Evolutionary conservation across 768 basidiomycete genomes (phyloP), one percentile per base, ranked within the genome.

Genomic region (Butyriboletus loyo): DNA sequence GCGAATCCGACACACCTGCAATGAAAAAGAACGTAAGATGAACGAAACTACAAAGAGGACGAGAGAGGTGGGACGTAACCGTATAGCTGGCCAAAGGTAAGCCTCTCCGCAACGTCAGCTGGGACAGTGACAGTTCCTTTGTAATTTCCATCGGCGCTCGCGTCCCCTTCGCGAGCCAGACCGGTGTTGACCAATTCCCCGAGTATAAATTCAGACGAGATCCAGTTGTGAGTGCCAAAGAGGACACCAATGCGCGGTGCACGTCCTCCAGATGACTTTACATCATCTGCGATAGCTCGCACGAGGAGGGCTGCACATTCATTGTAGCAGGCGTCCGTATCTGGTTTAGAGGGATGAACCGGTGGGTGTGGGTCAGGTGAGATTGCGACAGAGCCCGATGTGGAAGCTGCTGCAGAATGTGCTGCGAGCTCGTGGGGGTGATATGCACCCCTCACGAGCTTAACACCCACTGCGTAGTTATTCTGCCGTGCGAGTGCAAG

Each of bases 371-470:
- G 54, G 44, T 85, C 85, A 0, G 79, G 79, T 0, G 85, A 86
- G 52, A 85, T 82, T 1, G 82, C 81, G 4, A 64, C 49, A 37
- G 50, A 50, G 13, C 17, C n/a, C 1, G 53, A 39, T 31, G 38
- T 22, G 1, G 72, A 71, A 27, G 46, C 21, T 10, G 49, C 31
- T 11, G 58, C 42, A 10, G 53, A 34, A 32, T 66, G 77, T 2
- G 82, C 82, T 5, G 77, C 72, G 25, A 80, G 56, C 63, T 97
- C 94, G 52, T 88, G 81, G 0, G 83, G 77, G 62, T 94, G 91
- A 68, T 98, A 98, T 3, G 94, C 94, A 0, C 94, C 94, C 22
- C 94, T 83, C 28, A 97, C 94, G 43, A 98, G 86, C 69, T 97
- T 98, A 50, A 92, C 84, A 10, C 94, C 94, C 0, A 96, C 77